Evolutionary conservation across 805 yeast genomes (phyloP).

Genomic region (Vanderwaltozyma polyspora): DNA sequence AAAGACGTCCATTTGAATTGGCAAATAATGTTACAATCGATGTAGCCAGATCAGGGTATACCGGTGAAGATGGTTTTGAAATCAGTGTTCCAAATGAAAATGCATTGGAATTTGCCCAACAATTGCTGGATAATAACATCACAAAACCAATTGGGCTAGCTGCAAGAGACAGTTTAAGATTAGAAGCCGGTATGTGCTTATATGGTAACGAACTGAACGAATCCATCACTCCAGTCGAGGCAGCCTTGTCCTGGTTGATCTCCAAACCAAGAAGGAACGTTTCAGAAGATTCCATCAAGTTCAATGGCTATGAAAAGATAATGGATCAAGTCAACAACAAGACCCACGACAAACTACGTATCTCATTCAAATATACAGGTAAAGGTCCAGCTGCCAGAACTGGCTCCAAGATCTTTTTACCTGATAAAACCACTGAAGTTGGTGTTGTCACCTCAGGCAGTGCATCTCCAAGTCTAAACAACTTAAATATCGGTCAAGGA

Average conservation of each 20-base stretch:
- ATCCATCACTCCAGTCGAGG: constrained; percentile 74
- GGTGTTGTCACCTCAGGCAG: constrained; percentile 47
- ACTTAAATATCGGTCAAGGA: constrained; percentile 81
- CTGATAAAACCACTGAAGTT: constrained; percentile 44
- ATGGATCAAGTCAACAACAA: constrained; percentile 62
- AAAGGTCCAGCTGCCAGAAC: constrained; percentile 92
- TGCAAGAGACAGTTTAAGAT: constrained; percentile 90
- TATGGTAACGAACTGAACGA: constrained; percentile 89
- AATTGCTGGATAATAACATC: constrained; percentile 39
- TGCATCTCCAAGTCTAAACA: constrained; percentile 57
- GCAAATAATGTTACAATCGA: constrained; percentile 40
- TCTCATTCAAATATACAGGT: constrained; percentile 51
- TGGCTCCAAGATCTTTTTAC: constrained; percentile 52
- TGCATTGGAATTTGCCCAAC: constrained; percentile 51
- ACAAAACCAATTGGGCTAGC: constrained; percentile 90
- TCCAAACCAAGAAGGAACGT: constrained; percentile 62
- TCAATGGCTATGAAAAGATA: constrained; percentile 70
- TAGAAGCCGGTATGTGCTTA: constrained; percentile 97
- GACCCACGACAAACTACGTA: constrained; percentile 45
- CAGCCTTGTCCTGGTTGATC: constrained; percentile 80
- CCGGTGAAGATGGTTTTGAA: constrained; percentile 98
- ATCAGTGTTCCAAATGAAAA: constrained; percentile 57
- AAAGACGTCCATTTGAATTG: constrained; percentile 32
- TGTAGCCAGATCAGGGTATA: constrained; percentile 91
- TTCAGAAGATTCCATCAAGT: constrained; percentile 29